These are phyloP conservation scores for Paracoccidioides lutzii DNA, from an alignment of 2,329 filamentous ascomycete genomes.

Conservation along the genomic window DNA sequence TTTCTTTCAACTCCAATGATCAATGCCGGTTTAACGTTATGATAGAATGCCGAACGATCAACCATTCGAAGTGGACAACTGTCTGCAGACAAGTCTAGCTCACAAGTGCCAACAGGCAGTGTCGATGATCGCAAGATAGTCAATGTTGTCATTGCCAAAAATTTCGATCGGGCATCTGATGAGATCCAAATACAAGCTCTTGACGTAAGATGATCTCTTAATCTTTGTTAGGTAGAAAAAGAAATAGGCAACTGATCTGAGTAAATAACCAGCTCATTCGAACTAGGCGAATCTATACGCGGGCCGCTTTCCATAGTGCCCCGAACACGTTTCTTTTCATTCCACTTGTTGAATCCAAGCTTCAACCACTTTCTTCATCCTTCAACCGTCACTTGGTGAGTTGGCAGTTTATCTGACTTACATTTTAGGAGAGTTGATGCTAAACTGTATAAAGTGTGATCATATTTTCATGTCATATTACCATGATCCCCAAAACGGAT, in stretches of 20 bases:
- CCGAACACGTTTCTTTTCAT: constrained; percentile 71
- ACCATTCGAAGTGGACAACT: constrained; percentile 12
- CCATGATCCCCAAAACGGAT: constrained; percentile 59
- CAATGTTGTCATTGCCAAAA: constrained; percentile 69
- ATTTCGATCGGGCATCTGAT: constrained; percentile 60
- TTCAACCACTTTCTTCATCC: constrained; percentile 17
- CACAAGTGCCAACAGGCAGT: constrained; percentile 18
- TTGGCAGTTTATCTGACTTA: neutral
- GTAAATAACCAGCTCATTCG: constrained; percentile 56
- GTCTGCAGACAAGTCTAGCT: constrained; percentile 13
- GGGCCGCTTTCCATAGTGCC: constrained; percentile 57
- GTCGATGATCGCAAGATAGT: constrained; percentile 50
- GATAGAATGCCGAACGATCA: constrained; percentile 7
- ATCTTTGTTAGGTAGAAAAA: neutral
- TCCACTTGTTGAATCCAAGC: constrained; percentile 46
- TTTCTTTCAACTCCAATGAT: neutral
- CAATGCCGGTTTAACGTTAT: neutral
- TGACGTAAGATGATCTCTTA: constrained; percentile 31
- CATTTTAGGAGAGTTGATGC: neutral
- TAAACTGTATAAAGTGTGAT: constrained; percentile 45
- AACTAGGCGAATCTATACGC: constrained; percentile 63
- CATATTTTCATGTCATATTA: constrained; percentile 80
- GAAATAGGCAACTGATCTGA: constrained; percentile 8
- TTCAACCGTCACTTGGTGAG: constrained; percentile 33
- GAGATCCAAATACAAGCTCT: constrained; percentile 70